Evolutionary conservation across 2,329 filamentous ascomycete species (phyloP).

Genomic region (Botryotinia globosa): DNA sequence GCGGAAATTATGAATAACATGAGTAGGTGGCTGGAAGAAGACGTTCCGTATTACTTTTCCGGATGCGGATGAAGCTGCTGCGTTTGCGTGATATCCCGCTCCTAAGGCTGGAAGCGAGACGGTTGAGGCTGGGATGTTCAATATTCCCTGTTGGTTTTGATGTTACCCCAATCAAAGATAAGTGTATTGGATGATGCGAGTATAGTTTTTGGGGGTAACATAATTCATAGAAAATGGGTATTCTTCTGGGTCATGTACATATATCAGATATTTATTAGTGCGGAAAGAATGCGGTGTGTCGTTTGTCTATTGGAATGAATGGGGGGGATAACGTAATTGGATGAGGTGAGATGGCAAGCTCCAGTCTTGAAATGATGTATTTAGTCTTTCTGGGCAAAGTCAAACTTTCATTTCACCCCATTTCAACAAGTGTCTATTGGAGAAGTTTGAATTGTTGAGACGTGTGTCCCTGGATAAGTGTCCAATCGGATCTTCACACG

Average conservation of each 20-base stretch:
- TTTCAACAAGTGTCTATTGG: background rate
- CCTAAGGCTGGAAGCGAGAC: conserved; percentile 10
- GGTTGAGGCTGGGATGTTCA: background rate
- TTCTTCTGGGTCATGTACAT: background rate
- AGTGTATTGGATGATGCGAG: background rate
- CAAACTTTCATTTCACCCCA: background rate
- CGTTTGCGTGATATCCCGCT: conserved; percentile 10
- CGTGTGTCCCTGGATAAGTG: background rate
- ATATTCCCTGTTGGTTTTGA: background rate
- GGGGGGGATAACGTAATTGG: background rate
- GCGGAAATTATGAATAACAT: background rate
- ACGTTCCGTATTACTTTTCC: conserved; percentile 22
- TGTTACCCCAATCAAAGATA: background rate
- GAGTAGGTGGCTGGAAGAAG: conserved; percentile 21
- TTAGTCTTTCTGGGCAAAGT: background rate
- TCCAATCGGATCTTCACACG: background rate
- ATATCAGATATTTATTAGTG: no score
- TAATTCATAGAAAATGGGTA: background rate
- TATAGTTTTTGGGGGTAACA: background rate
- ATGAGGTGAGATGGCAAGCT: background rate
- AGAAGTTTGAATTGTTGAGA: background rate
- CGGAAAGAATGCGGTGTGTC: background rate
- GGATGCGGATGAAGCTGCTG: conserved; percentile 8
- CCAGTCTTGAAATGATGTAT: background rate
- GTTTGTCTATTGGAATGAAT: background rate